Conservation (phyloP, 768 basidiomycete genomes). For the Lactarius tabidus region DNA sequence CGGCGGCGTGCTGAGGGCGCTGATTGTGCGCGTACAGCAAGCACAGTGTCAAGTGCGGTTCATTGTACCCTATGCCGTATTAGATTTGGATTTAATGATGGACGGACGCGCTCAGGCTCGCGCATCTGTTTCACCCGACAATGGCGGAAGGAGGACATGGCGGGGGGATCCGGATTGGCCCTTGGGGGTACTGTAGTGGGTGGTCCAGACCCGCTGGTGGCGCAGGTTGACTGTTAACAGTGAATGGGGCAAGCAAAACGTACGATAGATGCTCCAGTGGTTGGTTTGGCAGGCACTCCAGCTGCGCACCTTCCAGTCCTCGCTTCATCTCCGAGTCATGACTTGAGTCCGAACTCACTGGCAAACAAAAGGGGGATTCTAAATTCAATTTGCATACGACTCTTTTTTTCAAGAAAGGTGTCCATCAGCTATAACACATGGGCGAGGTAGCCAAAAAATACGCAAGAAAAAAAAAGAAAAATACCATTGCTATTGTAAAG, state of each 20-base stretch:
- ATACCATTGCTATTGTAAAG: background rate
- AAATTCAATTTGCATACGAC: slow-evolving; percentile 8
- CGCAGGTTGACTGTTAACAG: too few relatives aligned
- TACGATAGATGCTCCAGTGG: too few relatives aligned
- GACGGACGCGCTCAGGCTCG: background rate
- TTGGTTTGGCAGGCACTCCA: too few relatives aligned
- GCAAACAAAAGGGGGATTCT: background rate
- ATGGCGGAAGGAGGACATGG: background rate
- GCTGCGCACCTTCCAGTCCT: background rate
- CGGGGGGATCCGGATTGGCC: background rate
- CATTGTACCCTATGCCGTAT: too few relatives aligned
- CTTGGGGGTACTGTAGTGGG: background rate
- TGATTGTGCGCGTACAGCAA: too few relatives aligned
- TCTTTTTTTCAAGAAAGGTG: slow-evolving; percentile 5
- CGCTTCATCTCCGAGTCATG: background rate
- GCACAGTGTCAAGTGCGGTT: too few relatives aligned
- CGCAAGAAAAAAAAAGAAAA: background rate
- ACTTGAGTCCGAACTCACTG: too few relatives aligned
- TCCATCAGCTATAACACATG: slow-evolving; percentile 11
- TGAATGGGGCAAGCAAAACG: too few relatives aligned
- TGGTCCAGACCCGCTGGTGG: too few relatives aligned
- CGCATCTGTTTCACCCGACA: background rate
- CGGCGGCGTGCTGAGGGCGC: too few relatives aligned
- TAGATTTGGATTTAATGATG: too few relatives aligned
- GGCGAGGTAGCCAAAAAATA: background rate